A percentile compares a stretch with the other conserved stretches of the same genome.
Conservation (phyloP, 805 yeast genomes). For the Komagataella phaffii region DNA sequence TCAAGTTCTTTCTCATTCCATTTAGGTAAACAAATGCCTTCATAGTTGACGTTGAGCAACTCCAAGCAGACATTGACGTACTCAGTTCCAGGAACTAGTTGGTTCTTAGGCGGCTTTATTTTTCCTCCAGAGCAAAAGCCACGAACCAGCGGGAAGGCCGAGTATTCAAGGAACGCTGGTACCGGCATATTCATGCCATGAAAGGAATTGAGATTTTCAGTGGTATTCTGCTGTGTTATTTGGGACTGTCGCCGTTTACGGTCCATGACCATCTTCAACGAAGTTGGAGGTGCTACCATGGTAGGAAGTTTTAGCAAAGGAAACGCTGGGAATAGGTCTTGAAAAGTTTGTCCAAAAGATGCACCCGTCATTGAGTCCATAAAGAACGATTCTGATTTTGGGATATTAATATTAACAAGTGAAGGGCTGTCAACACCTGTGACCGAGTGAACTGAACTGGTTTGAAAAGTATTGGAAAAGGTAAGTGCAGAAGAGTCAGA, state of each 20-base stretch:
- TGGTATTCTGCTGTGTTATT: background rate
- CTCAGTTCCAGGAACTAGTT: conserved; percentile 7
- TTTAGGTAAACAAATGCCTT: conserved; percentile 33
- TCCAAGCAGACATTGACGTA: conserved; percentile 33
- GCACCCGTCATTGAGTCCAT: background rate
- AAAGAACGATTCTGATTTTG: background rate
- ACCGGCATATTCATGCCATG: background rate
- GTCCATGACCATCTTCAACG: background rate
- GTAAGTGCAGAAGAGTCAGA: background rate
- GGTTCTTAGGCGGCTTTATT: conserved; percentile 35
- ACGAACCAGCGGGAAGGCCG: conserved; percentile 29
- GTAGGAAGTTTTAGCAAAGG: background rate
- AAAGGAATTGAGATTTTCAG: background rate
- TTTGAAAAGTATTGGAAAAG: background rate
- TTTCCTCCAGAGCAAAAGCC: conserved; percentile 50
- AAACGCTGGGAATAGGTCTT: background rate
- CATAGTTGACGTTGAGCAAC: conserved; percentile 30
- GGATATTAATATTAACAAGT: background rate
- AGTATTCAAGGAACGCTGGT: background rate
- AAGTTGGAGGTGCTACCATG: background rate
- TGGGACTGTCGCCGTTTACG: background rate
- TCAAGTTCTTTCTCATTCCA: conserved; percentile 32
- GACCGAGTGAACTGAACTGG: background rate
- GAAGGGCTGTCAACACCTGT: background rate
- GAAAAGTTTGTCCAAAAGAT: background rate